Evolutionary conservation across 495 filamentous ascomycete species (phyloP).

Genomic region (Penicillium samsonianum): DNA sequence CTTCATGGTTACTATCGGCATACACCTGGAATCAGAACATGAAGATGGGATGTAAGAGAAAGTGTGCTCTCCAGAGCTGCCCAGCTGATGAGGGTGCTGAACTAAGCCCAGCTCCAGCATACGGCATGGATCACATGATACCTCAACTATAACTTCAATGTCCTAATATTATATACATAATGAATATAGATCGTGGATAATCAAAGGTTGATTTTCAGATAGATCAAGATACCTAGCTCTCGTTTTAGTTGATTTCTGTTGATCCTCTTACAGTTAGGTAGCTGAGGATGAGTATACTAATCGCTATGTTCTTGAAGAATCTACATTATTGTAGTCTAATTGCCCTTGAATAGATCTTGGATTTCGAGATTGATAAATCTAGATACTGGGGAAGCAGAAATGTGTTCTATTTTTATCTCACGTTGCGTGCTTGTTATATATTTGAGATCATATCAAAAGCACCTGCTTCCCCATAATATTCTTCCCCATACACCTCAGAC

Average conservation of each 20-base stretch:
- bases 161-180: background rate
- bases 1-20: slow-evolving; percentile 1
- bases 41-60: background rate
- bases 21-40: background rate
- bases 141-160: background rate
- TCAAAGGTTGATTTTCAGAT: background rate
- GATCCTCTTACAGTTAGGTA: background rate
- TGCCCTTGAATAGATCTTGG: background rate
- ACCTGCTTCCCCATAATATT: background rate
- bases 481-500: background rate
- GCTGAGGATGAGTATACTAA: background rate
- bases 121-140: slow-evolving; percentile 4
- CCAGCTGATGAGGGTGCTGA: background rate
- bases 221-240: background rate
- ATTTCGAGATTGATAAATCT: background rate
- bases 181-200: background rate
- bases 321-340: background rate
- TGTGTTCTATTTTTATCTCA: slow-evolving; percentile 2
- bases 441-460: background rate
- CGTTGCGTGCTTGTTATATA: background rate
- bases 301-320: background rate
- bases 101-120: slow-evolving; percentile 1
- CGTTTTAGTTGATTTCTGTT: background rate
- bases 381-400: background rate
- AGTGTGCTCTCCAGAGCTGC: background rate